Base-by-base conservation (phyloP, 345 rosid species). In the Excoecaria cochinchinensis region DNA sequence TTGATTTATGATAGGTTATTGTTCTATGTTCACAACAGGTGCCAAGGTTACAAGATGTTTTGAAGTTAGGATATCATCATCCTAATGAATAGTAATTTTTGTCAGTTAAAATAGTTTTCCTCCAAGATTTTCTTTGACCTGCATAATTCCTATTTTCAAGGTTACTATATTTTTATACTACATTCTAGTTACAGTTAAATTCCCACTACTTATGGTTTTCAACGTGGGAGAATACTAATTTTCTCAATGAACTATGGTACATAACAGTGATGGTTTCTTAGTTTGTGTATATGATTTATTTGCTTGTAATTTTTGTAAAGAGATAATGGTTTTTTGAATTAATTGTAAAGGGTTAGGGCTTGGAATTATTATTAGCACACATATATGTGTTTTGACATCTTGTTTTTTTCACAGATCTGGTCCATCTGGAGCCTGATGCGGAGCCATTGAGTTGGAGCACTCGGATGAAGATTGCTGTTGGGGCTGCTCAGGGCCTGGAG, bases 401-500 rank as follows among this genome's bases (percentile, higher is more conserved):
- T 70, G 2, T 9, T 10, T 51, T 52, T 55, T 67, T 64, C 76
- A 60, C 83, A 93, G 99, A 90, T 86, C 63, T 87, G 16, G 87
- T 82, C 67, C 81, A 90, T 86, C 63, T 87, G 16, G 87, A 83
- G 69, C 81, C 90, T 15, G 83, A 74, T 74, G 77, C 74, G 70
- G 83, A 89, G 73, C 90, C 92, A 3, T 78, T 95, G 77, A 82
- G 81, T 79, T 95, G 99, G 99, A 84, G 75, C 72, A 89, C 89
- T 66, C 82, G 99, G 55, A 90, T 95, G 79, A 92, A 90, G 85
- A 90, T 95, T 65, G 98, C 99, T 50, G 88, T 84, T 4, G 98
- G 97, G 76, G 95, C 97, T 39, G 97, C 99, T 76, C 74, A 87
- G 21, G 99, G 99, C 14, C 81, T 95, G 2, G 93, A 95, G 85